Conservation (phyloP, 164 flowering plant species). For the Stephania yunnanensis region DNA sequence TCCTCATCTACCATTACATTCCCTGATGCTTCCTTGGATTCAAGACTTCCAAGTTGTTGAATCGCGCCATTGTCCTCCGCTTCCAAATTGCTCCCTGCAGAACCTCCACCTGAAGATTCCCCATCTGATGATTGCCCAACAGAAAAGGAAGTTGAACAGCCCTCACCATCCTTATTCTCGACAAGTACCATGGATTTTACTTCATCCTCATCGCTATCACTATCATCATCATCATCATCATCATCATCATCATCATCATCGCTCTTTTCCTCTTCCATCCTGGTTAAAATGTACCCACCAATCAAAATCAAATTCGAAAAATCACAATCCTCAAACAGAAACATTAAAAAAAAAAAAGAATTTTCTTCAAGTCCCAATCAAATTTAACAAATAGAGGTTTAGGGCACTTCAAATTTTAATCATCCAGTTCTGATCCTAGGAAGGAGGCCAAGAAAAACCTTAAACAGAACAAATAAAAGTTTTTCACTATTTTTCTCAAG, state of each 20-base stretch:
- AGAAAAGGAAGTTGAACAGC: constrained; percentile 47
- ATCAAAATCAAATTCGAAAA: constrained; percentile 3
- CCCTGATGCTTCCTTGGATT: constrained; percentile 19
- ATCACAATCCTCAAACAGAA: background rate
- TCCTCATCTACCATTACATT: constrained; percentile 8
- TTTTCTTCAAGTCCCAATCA: too few species aligned
- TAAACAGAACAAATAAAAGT: too few species aligned
- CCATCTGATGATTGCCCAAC: constrained; percentile 29
- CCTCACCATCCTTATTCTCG: constrained; percentile 39
- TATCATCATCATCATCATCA: constrained; percentile 38
- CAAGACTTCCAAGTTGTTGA: constrained; percentile 3
- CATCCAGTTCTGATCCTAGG: too few species aligned
- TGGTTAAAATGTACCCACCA: constrained; percentile 18
- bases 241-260: constrained; percentile 47
- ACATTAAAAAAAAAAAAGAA: background rate
- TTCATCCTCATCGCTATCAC: constrained; percentile 39
- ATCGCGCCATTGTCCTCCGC: constrained; percentile 34
- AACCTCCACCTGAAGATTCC: constrained; percentile 34
- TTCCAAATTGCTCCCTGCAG: constrained; percentile 47
- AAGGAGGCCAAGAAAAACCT: too few species aligned
- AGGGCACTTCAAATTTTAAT: too few species aligned
- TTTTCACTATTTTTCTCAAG: too few species aligned
- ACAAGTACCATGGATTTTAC: constrained; percentile 53
- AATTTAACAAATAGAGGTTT: too few species aligned
- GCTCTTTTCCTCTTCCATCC: constrained; percentile 66